Conservation (phyloP, 495 filamentous ascomycete species). For the Aspergillus homomorphus region DNA sequence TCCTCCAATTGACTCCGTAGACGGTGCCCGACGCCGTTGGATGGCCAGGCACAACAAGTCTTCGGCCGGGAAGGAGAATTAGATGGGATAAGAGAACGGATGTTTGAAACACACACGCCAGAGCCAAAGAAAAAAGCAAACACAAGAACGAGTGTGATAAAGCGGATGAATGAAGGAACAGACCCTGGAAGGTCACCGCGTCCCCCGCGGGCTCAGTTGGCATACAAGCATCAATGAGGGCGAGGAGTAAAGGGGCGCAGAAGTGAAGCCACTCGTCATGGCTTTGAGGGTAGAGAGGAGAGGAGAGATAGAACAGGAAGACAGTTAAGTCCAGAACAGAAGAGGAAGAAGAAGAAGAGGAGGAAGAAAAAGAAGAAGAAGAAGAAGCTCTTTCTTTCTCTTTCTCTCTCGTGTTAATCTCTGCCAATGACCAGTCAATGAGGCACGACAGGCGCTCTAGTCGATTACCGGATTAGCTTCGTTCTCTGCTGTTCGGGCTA, state of each 20-base stretch:
- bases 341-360: not conserved
- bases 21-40: not conserved
- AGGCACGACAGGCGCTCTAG: not conserved
- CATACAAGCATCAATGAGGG: conserved; percentile 10
- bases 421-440: not conserved
- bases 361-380: not conserved
- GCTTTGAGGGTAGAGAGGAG: conserved; percentile 3
- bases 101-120: conserved; percentile 1
- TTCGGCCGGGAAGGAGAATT: not conserved
- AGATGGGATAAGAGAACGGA: not conserved
- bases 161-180: conserved; percentile 4
- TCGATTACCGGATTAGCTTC: not conserved
- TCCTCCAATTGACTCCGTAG: not conserved
- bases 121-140: conserved; percentile 3
- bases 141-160: not conserved
- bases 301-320: not conserved
- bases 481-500: not conserved
- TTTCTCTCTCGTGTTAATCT: too few species aligned
- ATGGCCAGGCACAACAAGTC: not conserved
- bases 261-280: conserved; percentile 6
- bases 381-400: too few species aligned
- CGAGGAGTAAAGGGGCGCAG: not conserved
- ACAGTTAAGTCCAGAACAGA: not conserved
- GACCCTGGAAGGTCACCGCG: conserved; percentile 2
- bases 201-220: conserved; percentile 10